Evolutionary conservation across 2,329 filamentous ascomycete genomes (phyloP), one percentile per base, ranked within the genome.

Genomic region (Orbilia javanica): DNA sequence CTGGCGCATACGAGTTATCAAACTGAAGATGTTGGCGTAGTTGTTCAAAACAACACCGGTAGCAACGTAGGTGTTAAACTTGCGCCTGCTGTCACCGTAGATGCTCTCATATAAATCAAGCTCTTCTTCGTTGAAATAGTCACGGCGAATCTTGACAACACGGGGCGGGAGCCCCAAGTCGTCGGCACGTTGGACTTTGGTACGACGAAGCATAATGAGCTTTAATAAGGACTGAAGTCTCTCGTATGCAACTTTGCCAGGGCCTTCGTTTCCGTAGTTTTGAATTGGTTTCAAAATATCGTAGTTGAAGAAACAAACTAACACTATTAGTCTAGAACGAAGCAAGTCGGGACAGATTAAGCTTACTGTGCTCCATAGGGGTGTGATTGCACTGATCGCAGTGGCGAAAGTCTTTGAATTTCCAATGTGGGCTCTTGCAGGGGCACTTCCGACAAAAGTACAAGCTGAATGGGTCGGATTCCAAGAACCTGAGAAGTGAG

Each of bases 1-100:
- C 85, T 99, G 96, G 69, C 96, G 92, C 95, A 99, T 98, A 84
- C 97, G 94, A 93, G 98, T 98, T 83, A 99, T 97, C 69, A 99
- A 88, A 83, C 94, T 95, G 82, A 99, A 99, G 80, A 99, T 98
- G 84, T 99, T 99, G 86, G 96, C 96, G 81, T 98, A 98, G 83
- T 97, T 97, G 87, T 98, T 94, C 64, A 99, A 88, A 84, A 99
- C 90, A 20, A 98, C 95, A 86, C 94, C 94, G 80, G 94, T 93
- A 18, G 93, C 92, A 42, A 98, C 96, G 81, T 98, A 99, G 0
- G 94, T 98, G 82, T 98, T 93, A 81, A 98, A 99, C 81, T 94
- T 91, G 79, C 96, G 91, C 74, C 91, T 89, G 6, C 93, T 92
- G 83, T 93, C 97, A 15, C 90, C 93, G 93, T 98, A 99, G 86